phyloP scores from a whole-genome alignment of 2,329 filamentous ascomycete species.

The Alternaria novae-zelandiae region DNA sequence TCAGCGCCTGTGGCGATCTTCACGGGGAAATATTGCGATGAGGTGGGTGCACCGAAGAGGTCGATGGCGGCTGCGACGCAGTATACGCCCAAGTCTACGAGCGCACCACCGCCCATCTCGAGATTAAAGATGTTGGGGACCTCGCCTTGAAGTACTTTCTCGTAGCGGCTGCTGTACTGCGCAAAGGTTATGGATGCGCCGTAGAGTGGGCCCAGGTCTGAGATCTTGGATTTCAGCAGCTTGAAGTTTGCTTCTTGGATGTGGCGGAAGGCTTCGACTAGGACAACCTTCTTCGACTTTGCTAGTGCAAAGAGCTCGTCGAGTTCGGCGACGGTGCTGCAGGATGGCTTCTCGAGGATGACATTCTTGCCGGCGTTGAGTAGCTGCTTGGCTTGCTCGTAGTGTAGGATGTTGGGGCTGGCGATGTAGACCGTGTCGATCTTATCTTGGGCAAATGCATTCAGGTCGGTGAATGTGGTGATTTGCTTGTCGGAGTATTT shows the following conservation, averaged over 20 bases:
- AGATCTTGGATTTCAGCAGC: constrained; percentile 47
- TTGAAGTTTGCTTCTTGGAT: constrained; percentile 59
- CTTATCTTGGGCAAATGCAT: constrained; percentile 47
- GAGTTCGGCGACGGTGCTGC: constrained; percentile 51
- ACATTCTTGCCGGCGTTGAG: constrained; percentile 56
- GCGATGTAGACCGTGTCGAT: constrained; percentile 57
- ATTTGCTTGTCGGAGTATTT: constrained; percentile 46
- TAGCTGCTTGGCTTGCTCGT: constrained; percentile 52
- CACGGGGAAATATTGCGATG: constrained; percentile 52
- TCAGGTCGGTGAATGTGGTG: constrained; percentile 50
- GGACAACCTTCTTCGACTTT: constrained; percentile 49
- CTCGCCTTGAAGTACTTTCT: constrained; percentile 55
- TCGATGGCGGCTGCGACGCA: constrained; percentile 56
- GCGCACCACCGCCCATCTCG: constrained; percentile 54
- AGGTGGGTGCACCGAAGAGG: constrained; percentile 54
- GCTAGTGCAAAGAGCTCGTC: constrained; percentile 53
- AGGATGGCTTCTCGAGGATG: constrained; percentile 59
- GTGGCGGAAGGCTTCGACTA: constrained; percentile 59
- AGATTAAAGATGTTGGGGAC: constrained; percentile 58
- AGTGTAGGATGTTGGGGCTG: constrained; percentile 57
- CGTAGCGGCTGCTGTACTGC: constrained; percentile 55
- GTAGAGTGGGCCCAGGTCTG: constrained; percentile 51
- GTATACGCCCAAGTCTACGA: constrained; percentile 59
- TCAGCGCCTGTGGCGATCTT: constrained; percentile 55
- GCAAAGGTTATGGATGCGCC: constrained; percentile 55